phyloP scores from a whole-genome alignment of 2,329 filamentous ascomycete species.

The Exophiala aquamarina region DNA sequence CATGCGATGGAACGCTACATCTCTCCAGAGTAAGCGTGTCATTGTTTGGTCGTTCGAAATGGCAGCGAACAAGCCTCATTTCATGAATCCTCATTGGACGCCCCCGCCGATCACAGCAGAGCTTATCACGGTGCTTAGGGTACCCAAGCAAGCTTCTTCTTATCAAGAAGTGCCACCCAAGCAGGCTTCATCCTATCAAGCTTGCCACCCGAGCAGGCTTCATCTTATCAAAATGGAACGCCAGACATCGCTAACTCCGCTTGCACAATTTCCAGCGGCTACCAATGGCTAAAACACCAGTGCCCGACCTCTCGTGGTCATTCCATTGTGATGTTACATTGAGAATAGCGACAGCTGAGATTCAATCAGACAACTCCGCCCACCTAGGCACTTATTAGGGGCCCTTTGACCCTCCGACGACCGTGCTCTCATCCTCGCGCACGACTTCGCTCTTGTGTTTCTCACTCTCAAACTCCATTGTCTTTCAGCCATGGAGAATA shows the following conservation, averaged over 20 bases:
- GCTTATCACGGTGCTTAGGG: constrained; percentile 13
- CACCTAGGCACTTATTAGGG: too few relatives aligned
- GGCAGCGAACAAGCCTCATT: constrained; percentile 8
- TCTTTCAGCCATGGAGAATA: constrained; percentile 17
- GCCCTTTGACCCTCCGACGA: too few relatives aligned
- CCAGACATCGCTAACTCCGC: constrained; percentile 17
- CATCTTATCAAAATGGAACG: background rate
- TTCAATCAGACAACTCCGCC: too few relatives aligned
- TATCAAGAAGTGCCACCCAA: too few relatives aligned
- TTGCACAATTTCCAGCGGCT: constrained; percentile 12
- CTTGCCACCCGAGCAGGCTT: too few relatives aligned
- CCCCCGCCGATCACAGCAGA: constrained; percentile 9
- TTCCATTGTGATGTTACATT: constrained; percentile 21
- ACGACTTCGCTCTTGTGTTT: constrained; percentile 13
- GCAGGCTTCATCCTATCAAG: too few relatives aligned
- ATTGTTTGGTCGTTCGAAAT: constrained; percentile 1
- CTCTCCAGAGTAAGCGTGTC: constrained; percentile 2
- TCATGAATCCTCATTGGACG: constrained; percentile 6
- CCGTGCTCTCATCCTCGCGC: constrained; percentile 13
- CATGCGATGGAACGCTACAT: constrained; percentile 19
- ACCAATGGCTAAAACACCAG: constrained; percentile 8
- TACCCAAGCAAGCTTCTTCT: constrained; percentile 9
- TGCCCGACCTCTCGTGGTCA: constrained; percentile 8
- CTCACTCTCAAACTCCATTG: constrained; percentile 7
- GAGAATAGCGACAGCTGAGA: constrained; percentile 8